These are phyloP conservation scores for Dendrobium catenatum DNA, from an alignment of 106 monocot genomes.

Conservation along the genomic window DNA sequence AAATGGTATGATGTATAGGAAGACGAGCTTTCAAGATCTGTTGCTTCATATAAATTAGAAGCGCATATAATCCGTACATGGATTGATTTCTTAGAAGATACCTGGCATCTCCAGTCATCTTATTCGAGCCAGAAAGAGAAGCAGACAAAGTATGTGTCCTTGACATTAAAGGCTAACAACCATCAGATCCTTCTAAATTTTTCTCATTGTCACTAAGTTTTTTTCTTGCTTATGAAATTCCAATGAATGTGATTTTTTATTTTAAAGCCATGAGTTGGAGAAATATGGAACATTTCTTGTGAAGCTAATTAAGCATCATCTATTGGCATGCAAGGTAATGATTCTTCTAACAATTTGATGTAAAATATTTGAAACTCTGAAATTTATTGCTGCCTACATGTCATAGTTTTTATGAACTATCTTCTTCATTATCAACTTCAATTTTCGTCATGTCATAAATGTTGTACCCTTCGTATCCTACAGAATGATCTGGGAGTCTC, in stretches of 20 bases:
- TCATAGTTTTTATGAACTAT: not conserved
- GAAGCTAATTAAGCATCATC: constrained; percentile 63
- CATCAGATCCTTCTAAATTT: not conserved
- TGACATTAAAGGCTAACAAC: not conserved
- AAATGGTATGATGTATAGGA: constrained; percentile 36
- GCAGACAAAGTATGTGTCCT: constrained; percentile 47
- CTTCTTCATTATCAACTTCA: not conserved
- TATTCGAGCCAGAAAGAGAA: constrained; percentile 49
- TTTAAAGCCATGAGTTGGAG: constrained; percentile 70
- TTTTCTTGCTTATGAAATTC: not conserved
- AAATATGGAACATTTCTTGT: constrained; percentile 53
- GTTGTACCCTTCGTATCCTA: not conserved
- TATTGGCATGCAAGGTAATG: constrained; percentile 58
- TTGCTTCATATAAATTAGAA: constrained; percentile 84
- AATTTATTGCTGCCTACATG: not conserved
- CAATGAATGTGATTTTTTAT: constrained; percentile 5
- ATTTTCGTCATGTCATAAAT: not conserved
- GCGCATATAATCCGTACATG: constrained; percentile 55
- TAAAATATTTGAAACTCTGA: not conserved
- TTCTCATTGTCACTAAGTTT: not conserved
- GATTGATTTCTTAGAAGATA: constrained; percentile 92
- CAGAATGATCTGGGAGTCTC: constrained; percentile 60
- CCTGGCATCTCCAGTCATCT: constrained; percentile 63
- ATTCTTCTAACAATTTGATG: not conserved
- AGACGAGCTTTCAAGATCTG: constrained; percentile 81